Conservation (phyloP, 2,329 filamentous ascomycete species). For the Camptophora hylomeconis region DNA sequence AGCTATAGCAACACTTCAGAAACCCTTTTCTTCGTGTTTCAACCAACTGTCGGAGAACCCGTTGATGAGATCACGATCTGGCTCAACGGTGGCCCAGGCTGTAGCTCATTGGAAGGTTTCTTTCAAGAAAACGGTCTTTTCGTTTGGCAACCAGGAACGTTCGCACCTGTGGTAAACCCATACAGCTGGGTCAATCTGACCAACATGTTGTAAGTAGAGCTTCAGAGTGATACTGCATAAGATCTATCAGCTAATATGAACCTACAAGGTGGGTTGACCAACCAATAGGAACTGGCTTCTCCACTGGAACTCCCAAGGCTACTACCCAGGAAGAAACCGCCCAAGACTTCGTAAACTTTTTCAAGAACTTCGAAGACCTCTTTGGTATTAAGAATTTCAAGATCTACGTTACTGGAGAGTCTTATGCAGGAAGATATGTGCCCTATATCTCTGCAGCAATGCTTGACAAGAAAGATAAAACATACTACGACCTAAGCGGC, state of each 20-base stretch:
- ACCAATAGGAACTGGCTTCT: slow-evolving; percentile 48
- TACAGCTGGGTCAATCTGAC: slow-evolving; percentile 19
- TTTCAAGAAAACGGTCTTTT: slow-evolving; percentile 64
- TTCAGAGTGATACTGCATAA: too few species aligned
- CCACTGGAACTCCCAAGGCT: slow-evolving; percentile 23
- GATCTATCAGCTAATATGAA: too few species aligned
- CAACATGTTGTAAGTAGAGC: slow-evolving; percentile 21
- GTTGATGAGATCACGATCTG: slow-evolving; percentile 39
- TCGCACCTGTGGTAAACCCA: slow-evolving; percentile 37
- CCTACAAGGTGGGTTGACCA: slow-evolving; percentile 13
- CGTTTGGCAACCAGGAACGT: slow-evolving; percentile 57
- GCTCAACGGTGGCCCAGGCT: slow-evolving; percentile 43
- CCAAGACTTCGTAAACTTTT: slow-evolving; percentile 36
- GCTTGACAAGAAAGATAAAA: slow-evolving; percentile 25
- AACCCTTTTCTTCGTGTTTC: slow-evolving; percentile 40
- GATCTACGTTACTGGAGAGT: slow-evolving; percentile 42
- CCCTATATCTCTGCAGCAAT: slow-evolving; percentile 29
- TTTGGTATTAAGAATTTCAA: slow-evolving; percentile 35
- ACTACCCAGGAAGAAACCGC: slow-evolving; percentile 34
- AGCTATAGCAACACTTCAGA: slow-evolving; percentile 22
- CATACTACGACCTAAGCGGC: slow-evolving; percentile 35
- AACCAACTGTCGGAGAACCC: slow-evolving; percentile 29
- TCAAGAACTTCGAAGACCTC: slow-evolving; percentile 34
- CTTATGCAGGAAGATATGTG: slow-evolving; percentile 41
- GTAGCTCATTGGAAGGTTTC: slow-evolving; percentile 51